Evolutionary conservation across 2,329 filamentous ascomycete genomes (phyloP), one percentile per base, ranked within the genome.

Genomic region (Pseudogymnoascus sp.): DNA sequence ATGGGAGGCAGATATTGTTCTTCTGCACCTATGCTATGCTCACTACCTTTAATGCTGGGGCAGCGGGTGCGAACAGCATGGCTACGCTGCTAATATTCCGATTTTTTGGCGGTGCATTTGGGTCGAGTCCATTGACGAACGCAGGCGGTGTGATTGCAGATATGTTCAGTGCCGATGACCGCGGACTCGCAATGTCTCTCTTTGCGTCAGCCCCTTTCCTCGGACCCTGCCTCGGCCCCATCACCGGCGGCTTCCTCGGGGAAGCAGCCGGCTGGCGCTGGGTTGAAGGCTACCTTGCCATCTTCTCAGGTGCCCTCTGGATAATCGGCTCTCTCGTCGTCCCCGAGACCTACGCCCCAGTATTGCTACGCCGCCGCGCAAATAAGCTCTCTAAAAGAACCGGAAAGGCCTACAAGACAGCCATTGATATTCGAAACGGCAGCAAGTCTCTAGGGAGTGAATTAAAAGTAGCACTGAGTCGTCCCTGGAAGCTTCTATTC

Each of bases 401-500:
- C 0, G 82, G 82, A 5, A 83, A 82, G 69, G 74, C 79, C 4
- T 86, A 86, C 72, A 74, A 78, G 35, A 83, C 82, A 60, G 79
- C 78, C 65, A 70, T 80, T 62, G 81, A 84, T 65, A 72, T 72
- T 15, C 74, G 76, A 15, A 73, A 76, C 58, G 78, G 78, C 29
- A 75, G 73, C 39, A 70, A 76, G 27, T 74, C 74, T 3, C 67
- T 82, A n/a, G 70, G 69, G 6, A 71, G 78, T 61, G 79, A 82
- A 39, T 81, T 87, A 70, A 78, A 78, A 61, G 78, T 80, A 2
- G 80, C 83, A 3, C 76, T 88, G n/a, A 77, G 80, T 59, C 79
- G 87, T 2, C 87, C 88, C 1, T 88, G 87, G 85, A 76, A 87
- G 52, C 79, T 90, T 60, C 79, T 90, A 6, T 87, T 90, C 76